Evolutionary conservation across 257 asterid genomes (phyloP), one percentile per base, ranked within the genome.

Genomic region (Ophiorrhiza pumila): DNA sequence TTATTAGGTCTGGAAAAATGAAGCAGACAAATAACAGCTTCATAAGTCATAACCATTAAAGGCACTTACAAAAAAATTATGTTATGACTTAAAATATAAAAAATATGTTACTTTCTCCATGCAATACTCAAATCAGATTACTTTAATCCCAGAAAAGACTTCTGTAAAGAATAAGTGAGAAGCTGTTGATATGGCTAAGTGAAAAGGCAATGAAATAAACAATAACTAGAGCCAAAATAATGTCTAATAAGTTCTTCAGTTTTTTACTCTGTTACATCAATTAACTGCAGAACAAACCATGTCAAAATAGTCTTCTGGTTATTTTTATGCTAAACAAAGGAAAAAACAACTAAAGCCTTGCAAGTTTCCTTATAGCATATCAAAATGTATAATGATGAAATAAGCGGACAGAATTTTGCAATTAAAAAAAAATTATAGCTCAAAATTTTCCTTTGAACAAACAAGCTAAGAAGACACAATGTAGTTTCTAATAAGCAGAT

Each of bases 1-100:
- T 27, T 62, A 71, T 75, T 77, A 76, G 70, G 15, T 64, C 29
- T 22, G 65, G 53, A 73, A 39, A 35, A 37, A 56, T 50, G 27
- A 66, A 32, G 45, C 18, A 49, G 25, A 41, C 37, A 53, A 50
- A 29, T 12, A 27, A 10, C 45, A 59, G 55, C n/a, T 46, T 14
- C 55, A 31, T 14, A 20, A 37, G 29, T 1, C 18, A 60, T 32
- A 55, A 17, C 17, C 42, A 43, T 7, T 45, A 77, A 57, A 57
- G 29, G 25, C 46, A 37, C 62, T 32, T 29, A 29, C 46, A 41
- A 39, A 60, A n/a, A 57, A 52, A 47, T 65, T 18, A 37, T 42
- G 57, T 17, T 39, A 55, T 55, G 73, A 66, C 22, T n/a, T 6
- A 57, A 20, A 45, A 43, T 2, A 32, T 37, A 37, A 37, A 53